Conservation (phyloP, 73 alveolate genomes). For the Symbiodinium pilosum region DNA sequence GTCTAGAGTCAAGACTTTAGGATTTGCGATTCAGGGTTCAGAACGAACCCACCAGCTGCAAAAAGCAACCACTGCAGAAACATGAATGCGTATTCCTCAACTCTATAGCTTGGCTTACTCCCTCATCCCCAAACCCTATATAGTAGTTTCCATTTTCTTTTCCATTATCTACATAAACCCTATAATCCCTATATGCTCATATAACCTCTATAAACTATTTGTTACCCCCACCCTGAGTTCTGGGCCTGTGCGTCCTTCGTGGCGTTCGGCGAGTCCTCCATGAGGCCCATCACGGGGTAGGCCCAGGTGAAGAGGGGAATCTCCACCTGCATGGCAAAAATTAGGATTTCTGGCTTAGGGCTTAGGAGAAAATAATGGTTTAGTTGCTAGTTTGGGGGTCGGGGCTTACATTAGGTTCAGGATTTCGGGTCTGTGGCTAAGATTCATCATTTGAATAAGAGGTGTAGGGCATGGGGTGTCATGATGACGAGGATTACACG, state of each 20-base stretch:
- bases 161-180: no score
- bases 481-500: no score
- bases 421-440: not conserved
- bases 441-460: no score
- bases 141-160: no score
- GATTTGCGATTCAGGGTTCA: no score
- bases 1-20: no score
- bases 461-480: no score
- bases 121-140: not conserved
- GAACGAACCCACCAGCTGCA: no score
- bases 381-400: not conserved
- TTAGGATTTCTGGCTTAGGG: not conserved
- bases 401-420: not conserved
- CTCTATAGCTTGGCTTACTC: not conserved
- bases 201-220: no score
- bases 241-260: slow-evolving; percentile 84
- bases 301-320: slow-evolving; percentile 88
- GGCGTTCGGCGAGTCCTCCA: slow-evolving; percentile 87
- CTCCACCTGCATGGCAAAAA: slow-evolving; percentile 32
- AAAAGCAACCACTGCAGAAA: not conserved
- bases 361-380: no score
- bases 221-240: no score
- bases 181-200: no score
- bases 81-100: not conserved
- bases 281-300: slow-evolving; percentile 73